These are phyloP conservation scores for Mortierella sp. DNA, from an alignment of 371 early-diverging fungal genomes.

Conservation along the genomic window DNA sequence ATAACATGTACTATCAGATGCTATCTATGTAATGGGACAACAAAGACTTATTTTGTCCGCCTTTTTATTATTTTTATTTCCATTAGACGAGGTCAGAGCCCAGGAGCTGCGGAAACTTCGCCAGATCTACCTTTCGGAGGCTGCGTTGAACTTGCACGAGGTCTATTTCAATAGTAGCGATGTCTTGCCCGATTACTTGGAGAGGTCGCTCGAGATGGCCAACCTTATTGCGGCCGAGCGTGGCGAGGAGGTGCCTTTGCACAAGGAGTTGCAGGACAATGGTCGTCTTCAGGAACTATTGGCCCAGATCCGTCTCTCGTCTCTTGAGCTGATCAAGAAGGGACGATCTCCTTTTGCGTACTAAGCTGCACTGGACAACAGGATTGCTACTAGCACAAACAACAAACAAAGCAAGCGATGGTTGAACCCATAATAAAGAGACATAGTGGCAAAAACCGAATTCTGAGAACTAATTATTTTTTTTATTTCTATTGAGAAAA, in stretches of 20 bases:
- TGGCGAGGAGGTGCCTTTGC: slow-evolving; percentile 25
- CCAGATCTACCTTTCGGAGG: slow-evolving; percentile 49
- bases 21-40: neutral
- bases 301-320: slow-evolving; percentile 39
- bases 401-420: neutral
- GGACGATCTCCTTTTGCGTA: slow-evolving; percentile 42
- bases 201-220: slow-evolving; percentile 42
- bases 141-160: slow-evolving; percentile 47
- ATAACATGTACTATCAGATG: neutral
- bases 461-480: neutral
- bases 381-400: neutral
- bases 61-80: neutral
- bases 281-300: slow-evolving; percentile 44
- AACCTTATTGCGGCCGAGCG: slow-evolving; percentile 46
- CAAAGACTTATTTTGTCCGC: neutral
- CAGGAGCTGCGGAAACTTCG: slow-evolving; percentile 39
- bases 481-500: neutral
- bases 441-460: neutral
- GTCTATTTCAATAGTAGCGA: slow-evolving; percentile 39
- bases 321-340: slow-evolving; percentile 38
- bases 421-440: neutral
- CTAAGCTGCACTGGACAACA: slow-evolving; percentile 6
- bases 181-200: slow-evolving; percentile 28
- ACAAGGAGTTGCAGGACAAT: slow-evolving; percentile 41
- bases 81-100: slow-evolving; percentile 35